Evolutionary conservation across 441 rosid genomes (phyloP).

Genomic region (Theobroma grandiflorum): DNA sequence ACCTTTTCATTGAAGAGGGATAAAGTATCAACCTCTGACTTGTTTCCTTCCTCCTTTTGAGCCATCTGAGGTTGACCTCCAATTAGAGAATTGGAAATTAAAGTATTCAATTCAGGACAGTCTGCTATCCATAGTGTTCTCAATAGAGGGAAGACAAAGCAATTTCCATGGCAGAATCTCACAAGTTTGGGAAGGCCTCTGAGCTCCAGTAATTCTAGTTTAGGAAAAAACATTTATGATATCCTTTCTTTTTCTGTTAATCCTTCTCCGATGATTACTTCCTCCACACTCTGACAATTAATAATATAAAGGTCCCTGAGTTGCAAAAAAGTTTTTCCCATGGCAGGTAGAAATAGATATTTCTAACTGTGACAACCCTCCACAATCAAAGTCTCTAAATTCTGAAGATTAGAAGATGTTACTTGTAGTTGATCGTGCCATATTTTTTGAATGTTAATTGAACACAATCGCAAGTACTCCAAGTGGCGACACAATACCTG

Average conservation of each 20-base stretch:
- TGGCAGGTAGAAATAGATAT: not conserved
- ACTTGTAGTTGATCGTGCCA: not conserved
- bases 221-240: not conserved
- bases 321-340: not conserved
- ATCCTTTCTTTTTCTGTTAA: not conserved
- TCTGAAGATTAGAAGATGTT: not conserved
- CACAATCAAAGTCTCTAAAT: constrained; percentile 21
- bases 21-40: not conserved
- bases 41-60: not conserved
- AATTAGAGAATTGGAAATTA: not conserved
- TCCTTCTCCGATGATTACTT: not conserved
- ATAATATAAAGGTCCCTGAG: not conserved
- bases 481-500: constrained; percentile 29
- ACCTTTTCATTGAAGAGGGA: not conserved
- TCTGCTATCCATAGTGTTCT: not conserved
- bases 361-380: not conserved
- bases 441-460: constrained; percentile 15
- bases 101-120: not conserved
- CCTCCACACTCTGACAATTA: not conserved
- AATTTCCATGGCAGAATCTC: not conserved
- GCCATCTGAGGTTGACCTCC: not conserved
- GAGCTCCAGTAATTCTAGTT: not conserved
- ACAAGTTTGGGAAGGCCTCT: not conserved
- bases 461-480: constrained; percentile 23
- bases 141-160: not conserved